Evolutionary conservation across 2,329 filamentous ascomycete genomes (phyloP).

Genomic region (Fusarium concolor): DNA sequence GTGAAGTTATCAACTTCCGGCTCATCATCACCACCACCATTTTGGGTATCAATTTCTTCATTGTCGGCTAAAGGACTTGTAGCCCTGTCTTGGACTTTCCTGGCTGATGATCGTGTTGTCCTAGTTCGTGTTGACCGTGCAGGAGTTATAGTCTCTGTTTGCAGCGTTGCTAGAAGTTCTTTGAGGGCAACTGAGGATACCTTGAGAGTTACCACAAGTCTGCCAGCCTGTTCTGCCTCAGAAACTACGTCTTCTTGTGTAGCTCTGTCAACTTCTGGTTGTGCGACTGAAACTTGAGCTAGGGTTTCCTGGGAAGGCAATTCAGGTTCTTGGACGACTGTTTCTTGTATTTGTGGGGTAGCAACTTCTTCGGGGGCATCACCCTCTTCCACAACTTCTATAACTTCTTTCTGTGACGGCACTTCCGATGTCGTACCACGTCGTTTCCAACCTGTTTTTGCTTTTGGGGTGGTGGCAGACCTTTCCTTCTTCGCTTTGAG

Average conservation of each 20-base stretch:
- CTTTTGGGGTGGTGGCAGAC: not conserved
- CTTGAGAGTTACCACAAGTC: slow-evolving; percentile 26
- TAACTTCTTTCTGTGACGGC: not conserved
- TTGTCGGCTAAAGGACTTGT: not conserved
- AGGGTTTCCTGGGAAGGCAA: not conserved
- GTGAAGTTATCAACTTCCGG: not conserved
- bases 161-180: not conserved
- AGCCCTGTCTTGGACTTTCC: not conserved
- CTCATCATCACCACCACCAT: not conserved
- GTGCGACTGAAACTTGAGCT: not conserved
- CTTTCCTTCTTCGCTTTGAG: slow-evolving; percentile 26
- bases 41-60: slow-evolving; percentile 1
- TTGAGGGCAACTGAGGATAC: slow-evolving; percentile 17
- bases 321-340: not conserved
- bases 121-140: slow-evolving; percentile 17
- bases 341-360: not conserved
- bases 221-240: not conserved
- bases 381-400: not conserved
- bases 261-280: not conserved
- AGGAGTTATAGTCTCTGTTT: slow-evolving; percentile 13
- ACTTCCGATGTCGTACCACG: not conserved
- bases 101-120: slow-evolving; percentile 26
- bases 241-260: not conserved
- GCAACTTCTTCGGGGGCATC: not conserved
- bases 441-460: slow-evolving; percentile 16